Percentiles rank a stretch among this genome's conserved stretches.
Conservation (phyloP, 1,284 basidiomycete genomes). For the Boletus semigastroideus region DNA sequence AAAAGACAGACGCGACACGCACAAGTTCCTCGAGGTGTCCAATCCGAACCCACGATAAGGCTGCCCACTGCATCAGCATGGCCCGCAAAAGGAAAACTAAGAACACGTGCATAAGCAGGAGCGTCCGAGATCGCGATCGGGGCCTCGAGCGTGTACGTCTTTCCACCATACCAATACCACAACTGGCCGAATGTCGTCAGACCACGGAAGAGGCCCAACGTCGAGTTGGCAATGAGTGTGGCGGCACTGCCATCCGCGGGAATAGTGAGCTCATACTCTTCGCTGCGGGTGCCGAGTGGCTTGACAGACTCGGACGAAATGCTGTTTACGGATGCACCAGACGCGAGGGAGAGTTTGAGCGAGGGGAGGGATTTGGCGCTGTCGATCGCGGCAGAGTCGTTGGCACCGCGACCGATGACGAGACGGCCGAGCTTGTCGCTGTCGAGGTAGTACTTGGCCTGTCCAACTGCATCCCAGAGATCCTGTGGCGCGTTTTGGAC, state of each 20-base stretch:
- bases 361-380: conserved; percentile 30
- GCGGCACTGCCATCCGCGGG: conserved; percentile 62
- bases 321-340: conserved; percentile 33
- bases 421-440: conserved; percentile 54
- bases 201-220: conserved; percentile 78
- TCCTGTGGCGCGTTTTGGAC: conserved; percentile 42
- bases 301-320: conserved; percentile 58
- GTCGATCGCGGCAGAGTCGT: conserved; percentile 34
- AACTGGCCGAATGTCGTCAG: conserved; percentile 83
- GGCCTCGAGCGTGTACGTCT: conserved; percentile 57
- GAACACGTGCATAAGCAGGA: conserved; percentile 61
- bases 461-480: conserved; percentile 40
- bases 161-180: conserved; percentile 55
- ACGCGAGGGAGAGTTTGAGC: conserved; percentile 44
- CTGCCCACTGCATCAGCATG: conserved; percentile 37
- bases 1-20: conserved; percentile 10
- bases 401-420: conserved; percentile 50
- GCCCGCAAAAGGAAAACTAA: not conserved
- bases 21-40: conserved; percentile 74
- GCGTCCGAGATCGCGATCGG: conserved; percentile 62
- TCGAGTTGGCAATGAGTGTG: conserved; percentile 64
- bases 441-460: conserved; percentile 41
- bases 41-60: conserved; percentile 80
- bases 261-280: conserved; percentile 66
- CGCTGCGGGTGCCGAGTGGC: conserved; percentile 54